Evolutionary conservation across 495 filamentous ascomycete genomes (phyloP).

Genomic region (Hypoxylon subgilvum): DNA sequence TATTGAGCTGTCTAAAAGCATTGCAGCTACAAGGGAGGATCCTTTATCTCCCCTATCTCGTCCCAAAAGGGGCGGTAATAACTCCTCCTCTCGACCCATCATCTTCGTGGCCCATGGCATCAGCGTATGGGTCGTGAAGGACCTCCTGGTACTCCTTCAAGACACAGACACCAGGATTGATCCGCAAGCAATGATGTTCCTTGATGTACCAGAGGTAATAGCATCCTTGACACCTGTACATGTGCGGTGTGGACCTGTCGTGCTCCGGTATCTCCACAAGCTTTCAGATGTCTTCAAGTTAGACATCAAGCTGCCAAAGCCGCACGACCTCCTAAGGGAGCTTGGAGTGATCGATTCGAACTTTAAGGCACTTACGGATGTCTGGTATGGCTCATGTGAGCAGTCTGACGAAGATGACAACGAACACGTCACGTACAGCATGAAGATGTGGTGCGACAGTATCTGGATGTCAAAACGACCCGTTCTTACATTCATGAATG

Average conservation of each 20-base stretch:
- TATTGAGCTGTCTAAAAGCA: not conserved
- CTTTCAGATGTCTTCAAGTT: constrained; percentile 6
- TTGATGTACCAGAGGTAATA: constrained; percentile 8
- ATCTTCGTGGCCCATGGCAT: constrained; percentile 28
- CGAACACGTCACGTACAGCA: not conserved
- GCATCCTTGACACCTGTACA: not conserved
- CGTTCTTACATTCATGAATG: not conserved
- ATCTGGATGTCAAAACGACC: constrained; percentile 20
- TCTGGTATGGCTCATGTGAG: not conserved
- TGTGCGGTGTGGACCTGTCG: not conserved
- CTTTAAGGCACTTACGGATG: not conserved
- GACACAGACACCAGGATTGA: not conserved
- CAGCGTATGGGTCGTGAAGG: constrained; percentile 24
- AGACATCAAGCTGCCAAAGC: not conserved
- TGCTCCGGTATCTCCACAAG: constrained; percentile 6
- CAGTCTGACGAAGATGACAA: not conserved
- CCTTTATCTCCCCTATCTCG: constrained; percentile 5
- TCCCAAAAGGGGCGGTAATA: not conserved
- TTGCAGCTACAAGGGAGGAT: constrained; percentile 2
- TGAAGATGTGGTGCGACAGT: constrained; percentile 3
- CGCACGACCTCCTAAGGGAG: not conserved
- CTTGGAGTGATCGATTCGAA: not conserved
- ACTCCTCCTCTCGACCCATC: not conserved
- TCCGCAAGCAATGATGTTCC: constrained; percentile 14
- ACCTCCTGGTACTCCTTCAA: not conserved